These are phyloP conservation scores for Strigomonas culicis DNA, from an alignment of 208 protist species.

Conservation along the genomic window DNA sequence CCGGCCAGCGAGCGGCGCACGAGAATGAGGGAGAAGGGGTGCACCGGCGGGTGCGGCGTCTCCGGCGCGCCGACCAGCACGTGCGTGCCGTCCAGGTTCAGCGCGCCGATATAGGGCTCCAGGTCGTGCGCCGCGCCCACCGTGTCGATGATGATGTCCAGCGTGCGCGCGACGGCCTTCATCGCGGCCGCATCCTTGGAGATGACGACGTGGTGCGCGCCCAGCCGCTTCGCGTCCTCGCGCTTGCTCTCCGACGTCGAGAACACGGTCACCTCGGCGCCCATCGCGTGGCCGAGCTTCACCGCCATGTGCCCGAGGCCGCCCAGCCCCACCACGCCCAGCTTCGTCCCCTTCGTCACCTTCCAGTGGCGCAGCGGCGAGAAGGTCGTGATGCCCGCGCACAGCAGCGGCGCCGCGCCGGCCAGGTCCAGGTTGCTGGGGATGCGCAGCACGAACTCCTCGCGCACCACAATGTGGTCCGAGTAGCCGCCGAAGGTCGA, in stretches of 20 bases:
- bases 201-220: constrained; percentile 60
- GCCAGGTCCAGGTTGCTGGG: constrained; percentile 57
- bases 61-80: constrained; percentile 55
- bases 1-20: constrained; percentile 26
- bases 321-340: constrained; percentile 84
- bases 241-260: constrained; percentile 55
- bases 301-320: constrained; percentile 91
- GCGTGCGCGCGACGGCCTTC: constrained; percentile 25
- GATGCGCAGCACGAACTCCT: constrained; percentile 65
- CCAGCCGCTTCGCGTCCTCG: constrained; percentile 52
- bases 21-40: constrained; percentile 25
- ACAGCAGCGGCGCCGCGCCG: constrained; percentile 78
- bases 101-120: constrained; percentile 38
- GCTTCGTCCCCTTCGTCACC: constrained; percentile 49
- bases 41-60: constrained; percentile 35
- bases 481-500: constrained; percentile 65
- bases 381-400: constrained; percentile 88
- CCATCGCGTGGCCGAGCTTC: constrained; percentile 83
- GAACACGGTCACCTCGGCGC: constrained; percentile 83
- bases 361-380: constrained; percentile 71
- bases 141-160: constrained; percentile 73
- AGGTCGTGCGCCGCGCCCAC: constrained; percentile 49
- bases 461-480: constrained; percentile 59
- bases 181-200: constrained; percentile 53
- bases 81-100: constrained; percentile 44